Evolutionary conservation across 2,329 filamentous ascomycete species (phyloP), one percentile per base, ranked within the genome.

Genomic region (Coniochaeta sp.): DNA sequence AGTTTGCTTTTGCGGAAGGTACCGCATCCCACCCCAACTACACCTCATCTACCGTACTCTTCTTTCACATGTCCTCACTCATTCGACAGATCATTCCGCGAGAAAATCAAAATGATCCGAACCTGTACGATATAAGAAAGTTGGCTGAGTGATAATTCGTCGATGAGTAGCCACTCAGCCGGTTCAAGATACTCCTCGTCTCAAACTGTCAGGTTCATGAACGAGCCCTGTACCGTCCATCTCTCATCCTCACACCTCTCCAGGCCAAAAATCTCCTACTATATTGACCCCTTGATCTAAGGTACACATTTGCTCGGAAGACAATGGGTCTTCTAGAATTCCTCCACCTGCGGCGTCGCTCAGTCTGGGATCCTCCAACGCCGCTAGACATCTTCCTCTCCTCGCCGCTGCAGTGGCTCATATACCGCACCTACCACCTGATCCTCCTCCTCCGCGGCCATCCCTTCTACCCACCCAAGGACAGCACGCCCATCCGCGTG

Each of bases 381-480:
- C 67, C 85, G 33, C 75, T 89, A 58, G 86, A 89, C 71, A 81
- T 84, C 64, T 70, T 92, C 40, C 75, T 93, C 62, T 75, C 80
- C 55, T 90, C 89, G 9, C 90, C 91, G 6, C 74, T 93, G 9
- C 83, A 85, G 62, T 81, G 83, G 52, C 66, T 90, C 60, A 77
- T 88, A 63, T 79, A 82, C 62, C 77, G 82, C 44, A 69, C 90
- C 62, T 90, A 93, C 74, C 77, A 79, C 61, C 59, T 88, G 56
- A 74, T 93, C 60, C 81, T 89, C 38, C 77, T 79, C 66, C 81
- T 96, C 3, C 89, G 90, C 31, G 88, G 89, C 1, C 73, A 79
- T 12, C 85, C 89, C 0, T 84, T 86, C 65, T 77, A 72, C 17
- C 83, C 87, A 12, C 81, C 85, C 1, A 77, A 77, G 34, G 76